Conservation (phyloP, 495 filamentous ascomycete species). For the Bombardia bombarda region DNA sequence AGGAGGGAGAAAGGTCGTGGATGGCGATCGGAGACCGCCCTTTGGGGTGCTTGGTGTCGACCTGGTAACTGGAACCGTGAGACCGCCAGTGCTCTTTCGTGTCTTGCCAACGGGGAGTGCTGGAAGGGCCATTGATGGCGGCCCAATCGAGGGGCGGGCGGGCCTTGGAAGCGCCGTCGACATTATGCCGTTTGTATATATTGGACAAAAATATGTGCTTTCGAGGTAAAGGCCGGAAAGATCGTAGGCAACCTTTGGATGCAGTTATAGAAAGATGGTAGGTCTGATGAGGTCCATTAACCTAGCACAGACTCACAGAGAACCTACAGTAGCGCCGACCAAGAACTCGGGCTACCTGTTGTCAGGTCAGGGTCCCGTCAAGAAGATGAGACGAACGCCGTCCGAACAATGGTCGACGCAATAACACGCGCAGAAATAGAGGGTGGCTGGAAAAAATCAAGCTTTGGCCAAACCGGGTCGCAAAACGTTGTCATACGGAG, state of each 20-base stretch:
- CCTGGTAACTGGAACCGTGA: constrained; percentile 40
- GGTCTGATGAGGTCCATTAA: constrained; percentile 10
- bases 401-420: too few relatives aligned
- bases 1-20: constrained; percentile 37
- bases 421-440: neutral
- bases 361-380: too few relatives aligned
- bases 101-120: constrained; percentile 64
- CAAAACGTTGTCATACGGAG: constrained; percentile 18
- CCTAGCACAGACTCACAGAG: neutral
- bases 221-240: too few relatives aligned
- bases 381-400: too few relatives aligned
- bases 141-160: constrained; percentile 51
- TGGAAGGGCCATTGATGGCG: constrained; percentile 58
- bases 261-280: constrained; percentile 1
- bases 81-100: constrained; percentile 48
- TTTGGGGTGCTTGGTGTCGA: constrained; percentile 43
- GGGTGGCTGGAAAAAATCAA: neutral
- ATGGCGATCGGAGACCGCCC: constrained; percentile 55
- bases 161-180: constrained; percentile 58
- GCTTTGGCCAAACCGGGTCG: constrained; percentile 6
- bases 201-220: neutral
- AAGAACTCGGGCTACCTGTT: too few relatives aligned
- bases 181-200: constrained; percentile 31
- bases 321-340: too few relatives aligned
- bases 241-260: too few relatives aligned